Conservation (phyloP, 352 stramenopile species). For the Phytophthora multivora region DNA sequence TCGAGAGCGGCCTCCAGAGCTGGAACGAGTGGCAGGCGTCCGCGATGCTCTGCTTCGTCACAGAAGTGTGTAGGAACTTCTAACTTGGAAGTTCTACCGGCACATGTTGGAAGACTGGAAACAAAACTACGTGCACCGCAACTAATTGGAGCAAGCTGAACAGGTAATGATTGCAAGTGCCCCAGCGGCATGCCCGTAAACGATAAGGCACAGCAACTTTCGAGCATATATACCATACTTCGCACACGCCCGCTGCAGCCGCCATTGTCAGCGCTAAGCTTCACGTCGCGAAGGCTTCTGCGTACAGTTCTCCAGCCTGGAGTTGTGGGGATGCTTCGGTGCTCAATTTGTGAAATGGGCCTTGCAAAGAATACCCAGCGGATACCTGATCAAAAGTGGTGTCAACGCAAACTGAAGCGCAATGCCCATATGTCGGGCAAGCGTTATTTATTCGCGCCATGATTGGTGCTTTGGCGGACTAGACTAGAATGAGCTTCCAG, state of each 20-base stretch:
- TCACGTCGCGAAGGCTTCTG: background rate
- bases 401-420: constrained; percentile 29
- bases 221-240: no score
- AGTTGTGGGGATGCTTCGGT: background rate
- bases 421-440: constrained; percentile 9
- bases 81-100: no score
- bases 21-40: background rate
- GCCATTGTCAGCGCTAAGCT: no score
- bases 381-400: constrained; percentile 5
- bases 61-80: no score
- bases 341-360: constrained; percentile 8
- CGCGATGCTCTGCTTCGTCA: no score
- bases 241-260: no score
- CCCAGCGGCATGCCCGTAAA: no score
- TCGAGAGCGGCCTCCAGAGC: background rate
- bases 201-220: no score
- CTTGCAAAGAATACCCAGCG: background rate
- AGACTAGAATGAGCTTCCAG: constrained; percentile 16
- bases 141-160: no score
- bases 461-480: constrained; percentile 4
- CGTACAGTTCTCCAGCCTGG: background rate
- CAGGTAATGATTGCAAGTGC: no score
- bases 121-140: no score
- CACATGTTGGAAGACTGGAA: no score
- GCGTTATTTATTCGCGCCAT: constrained; percentile 16